Base-by-base conservation (phyloP, 164 flowering plant species). In the Amborella trichopoda region DNA sequence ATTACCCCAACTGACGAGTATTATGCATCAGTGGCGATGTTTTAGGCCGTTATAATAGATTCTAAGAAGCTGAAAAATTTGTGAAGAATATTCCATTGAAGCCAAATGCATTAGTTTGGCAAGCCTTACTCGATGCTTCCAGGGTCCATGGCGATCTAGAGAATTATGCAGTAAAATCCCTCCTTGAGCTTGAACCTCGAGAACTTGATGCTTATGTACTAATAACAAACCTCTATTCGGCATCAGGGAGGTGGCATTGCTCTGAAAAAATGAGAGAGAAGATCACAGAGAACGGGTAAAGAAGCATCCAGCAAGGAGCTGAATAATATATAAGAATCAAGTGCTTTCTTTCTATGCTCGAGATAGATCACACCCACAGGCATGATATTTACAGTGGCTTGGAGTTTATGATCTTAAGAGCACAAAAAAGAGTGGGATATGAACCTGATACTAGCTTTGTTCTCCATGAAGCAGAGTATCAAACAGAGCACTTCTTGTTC, bases 161-260 rank as follows among this genome's bases (percentile, higher is more conserved):
- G 10, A 59, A 61, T 59, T 46, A 65, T 47, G 80, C 69, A 17
- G 74, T 68, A 13, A 77, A 80, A 59, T 71, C 53, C 16, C 69
- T 91, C 38, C 80, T 91, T 39, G 62, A 65, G 0, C 30, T 67
- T 55, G 69, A 82, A 44, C 95, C 93, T 17, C 66, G 67, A 26
- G 94, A 84, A 65, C 78, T 83, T 2, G 76, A 88, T n/a, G 66
- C 75, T 4, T 80, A 60, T 47, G 59, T 82, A 43, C 82, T 91
- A 25, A 63, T 65, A 6, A 71, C 99, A 11, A 87, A 91, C 63
- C 72, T 91, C 19, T 80, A 79, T 55, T 76, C 99, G 27, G 86
- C 96, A 23, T 82, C 94, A 48, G 91, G 95, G 38, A 71, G 83
- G 62, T 87, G 99, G 99, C 78, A 80, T 50, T 73, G 75, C 56